Conservation (phyloP, 73 alveolate genomes). For the Paramecium pentaurelia region DNA sequence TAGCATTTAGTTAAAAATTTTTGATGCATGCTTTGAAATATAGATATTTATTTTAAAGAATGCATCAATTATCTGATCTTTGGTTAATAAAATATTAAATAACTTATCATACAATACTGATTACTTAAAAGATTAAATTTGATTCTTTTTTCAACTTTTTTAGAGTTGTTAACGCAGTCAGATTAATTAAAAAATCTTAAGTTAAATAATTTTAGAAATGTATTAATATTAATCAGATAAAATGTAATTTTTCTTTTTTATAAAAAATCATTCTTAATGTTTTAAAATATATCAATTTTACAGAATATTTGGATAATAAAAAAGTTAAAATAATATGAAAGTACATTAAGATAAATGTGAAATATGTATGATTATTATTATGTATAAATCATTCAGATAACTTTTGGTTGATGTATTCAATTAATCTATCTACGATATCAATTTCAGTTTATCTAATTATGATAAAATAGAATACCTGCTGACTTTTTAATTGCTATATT, state of each 20-base stretch:
- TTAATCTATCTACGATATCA: slow-evolving; percentile 46
- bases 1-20: not conserved
- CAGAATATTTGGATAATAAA: not conserved
- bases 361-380: not conserved
- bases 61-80: not conserved
- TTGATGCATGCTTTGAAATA: not conserved
- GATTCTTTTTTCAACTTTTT: not conserved
- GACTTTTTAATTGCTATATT: slow-evolving; percentile 1
- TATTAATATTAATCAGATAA: not conserved
- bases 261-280: too few relatives aligned
- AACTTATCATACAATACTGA: too few relatives aligned
- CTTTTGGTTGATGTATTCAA: slow-evolving; percentile 14
- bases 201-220: not conserved
- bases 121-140: too few relatives aligned
- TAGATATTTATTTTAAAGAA: not conserved
- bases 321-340: not conserved
- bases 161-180: not conserved
- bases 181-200: not conserved
- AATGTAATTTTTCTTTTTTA: not conserved
- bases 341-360: not conserved
- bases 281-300: too few relatives aligned
- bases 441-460: slow-evolving; percentile 16
- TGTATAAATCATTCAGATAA: slow-evolving; percentile 34
- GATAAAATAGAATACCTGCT: slow-evolving; percentile 15
- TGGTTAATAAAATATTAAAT: too few relatives aligned